phyloP scores from a whole-genome alignment of 2,329 filamentous ascomycete species.

The Colletotrichum sp. region DNA sequence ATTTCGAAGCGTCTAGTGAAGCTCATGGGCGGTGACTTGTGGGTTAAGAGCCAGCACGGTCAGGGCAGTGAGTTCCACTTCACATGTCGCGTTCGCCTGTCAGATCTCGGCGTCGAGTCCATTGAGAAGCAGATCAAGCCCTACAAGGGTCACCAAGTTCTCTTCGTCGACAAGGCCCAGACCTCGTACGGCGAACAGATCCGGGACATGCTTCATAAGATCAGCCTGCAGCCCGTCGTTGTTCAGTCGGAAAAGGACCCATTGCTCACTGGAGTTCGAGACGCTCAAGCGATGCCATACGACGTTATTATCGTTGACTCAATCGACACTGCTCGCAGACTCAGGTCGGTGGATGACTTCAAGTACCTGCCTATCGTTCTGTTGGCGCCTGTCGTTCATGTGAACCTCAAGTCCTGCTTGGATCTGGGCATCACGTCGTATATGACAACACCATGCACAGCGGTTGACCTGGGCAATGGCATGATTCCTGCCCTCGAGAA shows the following conservation, averaged over 20 bases:
- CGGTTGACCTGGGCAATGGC: conserved; percentile 93
- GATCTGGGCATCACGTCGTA: conserved; percentile 98
- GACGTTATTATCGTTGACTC: conserved; percentile 97
- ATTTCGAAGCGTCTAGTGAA: conserved; percentile 96
- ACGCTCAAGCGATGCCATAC: conserved; percentile 71
- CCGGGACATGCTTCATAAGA: conserved; percentile 74
- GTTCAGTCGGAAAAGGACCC: conserved; percentile 79
- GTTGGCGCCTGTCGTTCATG: conserved; percentile 85
- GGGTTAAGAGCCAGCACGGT: conserved; percentile 92
- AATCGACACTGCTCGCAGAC: conserved; percentile 83
- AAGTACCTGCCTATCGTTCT: conserved; percentile 98
- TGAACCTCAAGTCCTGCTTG: conserved; percentile 90
- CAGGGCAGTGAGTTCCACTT: conserved; percentile 96
- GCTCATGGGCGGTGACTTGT: conserved; percentile 94
- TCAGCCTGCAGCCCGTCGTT: conserved; percentile 83
- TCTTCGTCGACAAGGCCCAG: conserved; percentile 92
- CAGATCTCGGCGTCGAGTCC: conserved; percentile 76
- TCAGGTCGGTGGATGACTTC: conserved; percentile 91
- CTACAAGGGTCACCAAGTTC: conserved; percentile 90
- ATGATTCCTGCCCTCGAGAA: conserved; percentile 96
- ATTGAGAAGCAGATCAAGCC: conserved; percentile 85
- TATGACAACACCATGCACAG: conserved; percentile 95
- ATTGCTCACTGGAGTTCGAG: conserved; percentile 57
- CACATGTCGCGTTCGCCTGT: conserved; percentile 88
- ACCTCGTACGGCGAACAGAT: conserved; percentile 81